Percentiles rank a stretch among this genome's conserved stretches.
phyloP scores from a whole-genome alignment of 352 stramenopile species.

The Globisporangium radiosum region DNA sequence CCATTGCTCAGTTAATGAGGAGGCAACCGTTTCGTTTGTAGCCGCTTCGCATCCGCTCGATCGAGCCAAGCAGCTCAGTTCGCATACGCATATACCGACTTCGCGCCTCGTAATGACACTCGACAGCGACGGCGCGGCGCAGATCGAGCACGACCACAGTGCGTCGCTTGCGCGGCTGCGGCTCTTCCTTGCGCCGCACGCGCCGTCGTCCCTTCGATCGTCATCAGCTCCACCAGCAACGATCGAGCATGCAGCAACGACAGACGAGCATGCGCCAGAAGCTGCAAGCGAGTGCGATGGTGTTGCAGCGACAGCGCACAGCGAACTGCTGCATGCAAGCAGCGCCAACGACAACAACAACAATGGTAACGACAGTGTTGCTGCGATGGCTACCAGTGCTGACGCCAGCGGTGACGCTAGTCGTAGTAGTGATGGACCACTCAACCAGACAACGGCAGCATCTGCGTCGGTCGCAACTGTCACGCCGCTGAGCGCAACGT shows the following conservation, averaged over 20 bases:
- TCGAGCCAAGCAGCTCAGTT: too few species aligned
- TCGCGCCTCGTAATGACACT: too few species aligned
- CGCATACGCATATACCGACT: too few species aligned
- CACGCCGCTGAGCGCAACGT: constrained; percentile 28
- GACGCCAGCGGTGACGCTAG: background rate
- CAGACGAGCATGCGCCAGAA: too few species aligned
- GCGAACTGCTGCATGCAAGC: background rate
- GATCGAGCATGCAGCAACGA: background rate
- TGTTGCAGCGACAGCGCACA: background rate
- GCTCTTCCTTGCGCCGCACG: constrained; percentile 26
- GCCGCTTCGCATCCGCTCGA: too few species aligned
- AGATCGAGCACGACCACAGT: constrained; percentile 8
- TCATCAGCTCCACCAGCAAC: background rate
- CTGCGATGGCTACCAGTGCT: too few species aligned
- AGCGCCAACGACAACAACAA: background rate
- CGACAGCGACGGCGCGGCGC: background rate
- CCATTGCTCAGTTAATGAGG: too few species aligned
- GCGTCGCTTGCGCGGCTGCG: constrained; percentile 26
- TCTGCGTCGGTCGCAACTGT: constrained; percentile 38
- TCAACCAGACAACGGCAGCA: constrained; percentile 14
- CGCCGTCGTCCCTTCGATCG: background rate
- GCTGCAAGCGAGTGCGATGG: background rate
- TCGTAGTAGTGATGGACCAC: constrained; percentile 7
- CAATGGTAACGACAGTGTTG: background rate
- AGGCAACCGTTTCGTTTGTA: too few species aligned